A percentile compares a stretch with the other conserved stretches of the same genome.
Conservation (phyloP, 2,329 filamentous ascomycete species). For the Fusarium proliferatum region DNA sequence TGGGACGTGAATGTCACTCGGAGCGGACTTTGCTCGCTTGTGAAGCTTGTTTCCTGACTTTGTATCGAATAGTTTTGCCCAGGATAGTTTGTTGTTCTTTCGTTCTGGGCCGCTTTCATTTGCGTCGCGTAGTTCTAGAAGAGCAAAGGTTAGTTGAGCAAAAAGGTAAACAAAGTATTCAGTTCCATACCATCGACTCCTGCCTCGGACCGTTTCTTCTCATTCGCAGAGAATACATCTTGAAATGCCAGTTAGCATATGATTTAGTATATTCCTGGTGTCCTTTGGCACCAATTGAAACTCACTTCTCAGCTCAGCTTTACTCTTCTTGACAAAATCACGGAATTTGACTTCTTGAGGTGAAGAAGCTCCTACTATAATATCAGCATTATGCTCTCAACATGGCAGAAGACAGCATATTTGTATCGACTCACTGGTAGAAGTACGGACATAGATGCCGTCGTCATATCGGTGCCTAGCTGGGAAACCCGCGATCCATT, state of each 20-base stretch:
- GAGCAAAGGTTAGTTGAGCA: background rate
- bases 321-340: slow-evolving; percentile 8
- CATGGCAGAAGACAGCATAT: background rate
- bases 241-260: background rate
- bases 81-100: background rate
- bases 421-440: slow-evolving; percentile 2
- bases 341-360: slow-evolving; percentile 13
- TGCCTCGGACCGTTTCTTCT: background rate
- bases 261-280: background rate
- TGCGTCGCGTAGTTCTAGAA: background rate
- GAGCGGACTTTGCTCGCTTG: slow-evolving; percentile 24
- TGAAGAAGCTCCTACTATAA: background rate
- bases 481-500: slow-evolving; percentile 11
- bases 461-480: background rate
- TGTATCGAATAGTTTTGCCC: slow-evolving; percentile 18
- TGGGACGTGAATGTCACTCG: background rate
- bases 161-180: background rate
- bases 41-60: slow-evolving; percentile 29
- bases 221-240: background rate
- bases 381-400: background rate
- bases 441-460: background rate
- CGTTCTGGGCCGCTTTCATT: background rate
- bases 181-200: slow-evolving; percentile 8
- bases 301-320: slow-evolving; percentile 21
- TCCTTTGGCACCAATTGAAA: background rate